Percentiles rank a stretch among this genome's conserved stretches.
These are phyloP conservation scores for Suzukiozyma palmioleophila DNA, from an alignment of 1,139 yeast species.

Conservation along the genomic window DNA sequence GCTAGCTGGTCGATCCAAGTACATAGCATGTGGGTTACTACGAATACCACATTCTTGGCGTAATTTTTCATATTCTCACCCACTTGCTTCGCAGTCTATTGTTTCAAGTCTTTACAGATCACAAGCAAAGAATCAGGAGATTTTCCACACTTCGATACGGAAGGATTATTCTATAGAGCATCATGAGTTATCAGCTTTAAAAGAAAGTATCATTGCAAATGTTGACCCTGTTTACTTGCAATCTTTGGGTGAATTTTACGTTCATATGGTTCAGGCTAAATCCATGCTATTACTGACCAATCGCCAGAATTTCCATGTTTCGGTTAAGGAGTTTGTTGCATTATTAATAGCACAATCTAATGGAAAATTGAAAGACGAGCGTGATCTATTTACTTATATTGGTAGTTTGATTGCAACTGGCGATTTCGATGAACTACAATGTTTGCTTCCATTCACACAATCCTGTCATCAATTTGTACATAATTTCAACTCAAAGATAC, in stretches of 20 bases:
- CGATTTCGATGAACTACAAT: background rate
- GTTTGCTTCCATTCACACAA: background rate
- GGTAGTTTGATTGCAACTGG: background rate
- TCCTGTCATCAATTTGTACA: conserved; percentile 6
- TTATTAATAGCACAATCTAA: background rate
- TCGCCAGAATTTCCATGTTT: background rate
- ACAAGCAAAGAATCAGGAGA: background rate
- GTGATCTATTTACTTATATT: background rate
- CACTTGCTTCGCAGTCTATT: background rate
- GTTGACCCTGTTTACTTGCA: background rate
- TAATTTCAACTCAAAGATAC: conserved; percentile 1
- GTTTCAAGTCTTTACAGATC: background rate
- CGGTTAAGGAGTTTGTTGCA: background rate
- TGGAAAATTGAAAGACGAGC: background rate
- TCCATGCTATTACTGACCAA: background rate
- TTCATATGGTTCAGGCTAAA: background rate
- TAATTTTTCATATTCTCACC: background rate
- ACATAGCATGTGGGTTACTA: no score
- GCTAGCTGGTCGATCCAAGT: no score
- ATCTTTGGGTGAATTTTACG: background rate
- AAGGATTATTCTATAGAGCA: background rate
- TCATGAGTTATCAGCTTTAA: background rate
- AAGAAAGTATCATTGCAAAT: background rate
- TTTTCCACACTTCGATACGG: background rate
- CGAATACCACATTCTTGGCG: background rate